A percentile compares a stretch with the other conserved stretches of the same genome.
These are phyloP conservation scores for Kluyveromyces marxianus DNA, from an alignment of 1,139 yeast species.

Conservation along the genomic window DNA sequence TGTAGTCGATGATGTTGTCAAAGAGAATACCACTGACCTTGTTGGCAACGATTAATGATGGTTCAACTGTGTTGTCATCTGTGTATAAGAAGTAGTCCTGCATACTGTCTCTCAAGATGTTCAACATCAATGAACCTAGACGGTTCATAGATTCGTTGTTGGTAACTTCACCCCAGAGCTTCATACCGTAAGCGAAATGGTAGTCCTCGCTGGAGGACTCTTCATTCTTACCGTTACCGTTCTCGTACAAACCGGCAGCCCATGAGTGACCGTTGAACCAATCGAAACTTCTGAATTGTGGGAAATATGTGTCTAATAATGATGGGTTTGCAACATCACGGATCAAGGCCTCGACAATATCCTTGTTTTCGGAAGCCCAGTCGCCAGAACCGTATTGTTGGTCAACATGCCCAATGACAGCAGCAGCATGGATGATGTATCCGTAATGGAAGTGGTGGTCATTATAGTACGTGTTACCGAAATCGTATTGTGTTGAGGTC, in stretches of 20 bases:
- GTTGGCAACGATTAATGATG: conserved; percentile 48
- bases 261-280: conserved; percentile 82
- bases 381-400: conserved; percentile 45
- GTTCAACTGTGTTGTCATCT: conserved; percentile 53
- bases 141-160: conserved; percentile 70
- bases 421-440: conserved; percentile 70
- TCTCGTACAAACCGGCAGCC: conserved; percentile 67
- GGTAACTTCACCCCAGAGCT: conserved; percentile 66
- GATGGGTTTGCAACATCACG: conserved; percentile 78
- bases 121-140: conserved; percentile 70
- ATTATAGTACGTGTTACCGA: conserved; percentile 62
- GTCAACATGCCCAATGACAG: conserved; percentile 63
- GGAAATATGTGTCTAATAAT: conserved; percentile 53
- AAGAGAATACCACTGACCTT: conserved; percentile 69
- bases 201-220: conserved; percentile 78
- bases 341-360: conserved; percentile 56
- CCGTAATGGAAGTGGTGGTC: conserved; percentile 84
- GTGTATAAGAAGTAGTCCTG: conserved; percentile 52
- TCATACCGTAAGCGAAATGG: conserved; percentile 76
- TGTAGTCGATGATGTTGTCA: conserved; percentile 52
- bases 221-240: conserved; percentile 73
- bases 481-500: conserved; percentile 47
- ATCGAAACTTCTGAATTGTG: conserved; percentile 70
- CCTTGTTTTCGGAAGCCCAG: conserved; percentile 59
- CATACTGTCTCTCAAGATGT: conserved; percentile 56